Conservation (phyloP, 257 asterid species). For the Cinchona pubescens region DNA sequence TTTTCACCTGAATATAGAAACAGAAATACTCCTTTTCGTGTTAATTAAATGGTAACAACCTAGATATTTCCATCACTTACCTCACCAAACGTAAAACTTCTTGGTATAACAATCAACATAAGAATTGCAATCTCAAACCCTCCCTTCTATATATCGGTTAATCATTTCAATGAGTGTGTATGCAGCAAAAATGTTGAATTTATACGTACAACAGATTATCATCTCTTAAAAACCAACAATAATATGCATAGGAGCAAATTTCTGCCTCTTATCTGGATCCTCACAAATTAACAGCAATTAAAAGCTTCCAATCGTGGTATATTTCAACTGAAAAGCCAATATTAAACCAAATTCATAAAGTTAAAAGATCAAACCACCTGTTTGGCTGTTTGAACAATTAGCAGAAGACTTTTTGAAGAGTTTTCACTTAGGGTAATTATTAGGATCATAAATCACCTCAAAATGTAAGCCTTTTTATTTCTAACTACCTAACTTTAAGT, state of each 20-base stretch:
- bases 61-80: not conserved
- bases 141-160: not conserved
- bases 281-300: not conserved
- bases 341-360: not conserved
- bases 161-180: not conserved
- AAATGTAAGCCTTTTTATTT: not conserved
- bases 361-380: not conserved
- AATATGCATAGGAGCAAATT: no score
- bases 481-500: not conserved
- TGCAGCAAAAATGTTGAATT: not conserved
- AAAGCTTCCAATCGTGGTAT: not conserved
- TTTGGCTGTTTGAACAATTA: not conserved
- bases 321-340: not conserved
- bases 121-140: not conserved
- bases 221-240: not conserved
- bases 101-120: not conserved
- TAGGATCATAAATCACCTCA: not conserved
- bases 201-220: not conserved
- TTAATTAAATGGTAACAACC: not conserved
- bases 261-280: not conserved
- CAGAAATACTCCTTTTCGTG: not conserved
- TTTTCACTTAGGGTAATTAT: not conserved
- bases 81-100: not conserved
- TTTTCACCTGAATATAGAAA: not conserved
- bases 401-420: not conserved